These are phyloP conservation scores for Trichoderma sp. DNA, from an alignment of 2,329 filamentous ascomycete species.

Conservation along the genomic window DNA sequence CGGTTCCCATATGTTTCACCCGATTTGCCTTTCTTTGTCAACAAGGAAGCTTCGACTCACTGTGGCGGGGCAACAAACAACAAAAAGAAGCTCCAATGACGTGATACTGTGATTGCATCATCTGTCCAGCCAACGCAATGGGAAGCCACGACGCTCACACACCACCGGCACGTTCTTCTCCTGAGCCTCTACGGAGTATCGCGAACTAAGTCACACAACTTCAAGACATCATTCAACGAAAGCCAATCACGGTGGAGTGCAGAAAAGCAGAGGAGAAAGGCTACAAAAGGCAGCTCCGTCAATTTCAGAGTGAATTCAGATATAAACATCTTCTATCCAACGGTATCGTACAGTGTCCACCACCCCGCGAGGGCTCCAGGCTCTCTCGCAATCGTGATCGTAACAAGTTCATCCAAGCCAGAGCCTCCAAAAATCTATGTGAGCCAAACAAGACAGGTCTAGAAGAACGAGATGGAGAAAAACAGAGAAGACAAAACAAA, in stretches of 20 bases:
- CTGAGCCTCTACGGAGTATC: background rate
- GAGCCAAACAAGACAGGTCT: background rate
- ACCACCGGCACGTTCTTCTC: background rate
- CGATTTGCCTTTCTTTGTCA: too few relatives aligned
- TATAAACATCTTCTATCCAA: background rate
- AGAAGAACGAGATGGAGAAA: background rate
- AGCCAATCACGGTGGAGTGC: background rate
- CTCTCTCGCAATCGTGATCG: background rate
- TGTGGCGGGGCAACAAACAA: conserved; percentile 8
- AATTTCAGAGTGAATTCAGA: background rate
- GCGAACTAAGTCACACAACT: background rate
- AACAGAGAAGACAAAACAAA: background rate
- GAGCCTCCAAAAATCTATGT: background rate
- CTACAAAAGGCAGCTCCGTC: background rate
- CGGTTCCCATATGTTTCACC: background rate
- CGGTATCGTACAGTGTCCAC: background rate
- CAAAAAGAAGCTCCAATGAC: conserved; percentile 5
- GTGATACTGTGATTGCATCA: conserved; percentile 23
- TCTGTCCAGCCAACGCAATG: background rate
- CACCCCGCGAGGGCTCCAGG: conserved; percentile 12
- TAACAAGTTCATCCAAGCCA: background rate
- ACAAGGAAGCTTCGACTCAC: conserved; percentile 2
- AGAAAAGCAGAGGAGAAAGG: background rate
- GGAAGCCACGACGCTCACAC: background rate
- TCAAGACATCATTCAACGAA: too few relatives aligned